phyloP scores from a whole-genome alignment of 2,329 filamentous ascomycete species.

The Colletotrichum destructivum region DNA sequence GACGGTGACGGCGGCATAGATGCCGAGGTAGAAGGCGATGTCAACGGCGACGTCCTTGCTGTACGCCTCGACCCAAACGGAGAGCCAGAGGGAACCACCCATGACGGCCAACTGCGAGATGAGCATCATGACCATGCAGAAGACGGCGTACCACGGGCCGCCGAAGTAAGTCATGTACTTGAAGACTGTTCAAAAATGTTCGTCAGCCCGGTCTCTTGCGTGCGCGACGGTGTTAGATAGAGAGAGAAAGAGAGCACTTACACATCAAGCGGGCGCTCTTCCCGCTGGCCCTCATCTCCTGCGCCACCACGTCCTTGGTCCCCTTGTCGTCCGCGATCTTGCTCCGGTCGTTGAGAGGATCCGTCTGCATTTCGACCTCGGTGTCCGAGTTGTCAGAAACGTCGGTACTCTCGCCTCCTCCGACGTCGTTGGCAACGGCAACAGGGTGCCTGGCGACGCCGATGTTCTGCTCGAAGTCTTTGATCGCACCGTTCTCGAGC shows the following conservation, averaged over 20 bases:
- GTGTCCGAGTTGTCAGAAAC: constrained; percentile 46
- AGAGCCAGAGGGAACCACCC: constrained; percentile 63
- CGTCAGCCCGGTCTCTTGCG: constrained; percentile 36
- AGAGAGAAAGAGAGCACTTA: constrained; percentile 47
- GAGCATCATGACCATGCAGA: constrained; percentile 57
- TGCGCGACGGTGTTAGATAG: no score
- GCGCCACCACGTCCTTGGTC: constrained; percentile 60
- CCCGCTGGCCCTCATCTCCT: constrained; percentile 64
- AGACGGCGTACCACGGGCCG: constrained; percentile 58
- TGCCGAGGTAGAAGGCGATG: constrained; percentile 66
- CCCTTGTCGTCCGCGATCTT: constrained; percentile 56
- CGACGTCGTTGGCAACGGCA: constrained; percentile 56
- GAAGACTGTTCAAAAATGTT: constrained; percentile 53
- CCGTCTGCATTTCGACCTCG: constrained; percentile 49
- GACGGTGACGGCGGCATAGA: constrained; percentile 65
- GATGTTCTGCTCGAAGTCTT: constrained; percentile 60
- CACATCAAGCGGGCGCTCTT: constrained; percentile 61
- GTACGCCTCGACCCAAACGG: constrained; percentile 69
- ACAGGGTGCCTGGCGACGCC: constrained; percentile 62
- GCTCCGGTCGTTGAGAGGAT: constrained; percentile 48
- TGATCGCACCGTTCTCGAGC: constrained; percentile 63
- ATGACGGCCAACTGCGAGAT: constrained; percentile 60
- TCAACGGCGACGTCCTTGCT: constrained; percentile 59
- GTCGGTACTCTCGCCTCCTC: constrained; percentile 55
- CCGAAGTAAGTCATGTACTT: constrained; percentile 69